Evolutionary conservation across 768 basidiomycete genomes (phyloP), one percentile per base, ranked within the genome.

Genomic region (Tylopilus sp.): DNA sequence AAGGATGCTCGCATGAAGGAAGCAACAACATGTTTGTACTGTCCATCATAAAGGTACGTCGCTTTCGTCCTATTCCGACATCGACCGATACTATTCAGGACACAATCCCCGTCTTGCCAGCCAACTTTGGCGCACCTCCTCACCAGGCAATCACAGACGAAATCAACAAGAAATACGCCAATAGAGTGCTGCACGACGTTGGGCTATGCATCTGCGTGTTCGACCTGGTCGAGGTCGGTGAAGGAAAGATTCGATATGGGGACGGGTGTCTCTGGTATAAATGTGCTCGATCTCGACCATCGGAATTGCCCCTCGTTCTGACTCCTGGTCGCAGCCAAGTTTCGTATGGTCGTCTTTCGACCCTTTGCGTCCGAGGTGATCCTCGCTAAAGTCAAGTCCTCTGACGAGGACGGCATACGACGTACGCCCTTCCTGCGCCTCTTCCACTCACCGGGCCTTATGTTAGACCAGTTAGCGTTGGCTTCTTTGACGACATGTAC

Each of bases 261-360:
- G 95, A 99, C 68, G 95, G 95, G 0, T 85, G 85, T 64, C 73
- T 95, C 62, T 98, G 94, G 87, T 94, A 98, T 66, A 92, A 89
- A 78, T 82, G 95, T 95, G 46, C 54, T 41, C 38, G 13, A 13
- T 44, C 25, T 42, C 12, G 11, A 33, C 36, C 40, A 22, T 41
- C 18, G 10, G 20, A 23, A 28, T 9, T 11, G n/a, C n/a, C n/a
- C 21, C 17, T 35, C 40, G 6, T 10, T 31, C 51, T 62, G 49
- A 62, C 42, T 6, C 38, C 0, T 13, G 6, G 28, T 43, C 12
- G 9, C 59, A 98, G 95, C 88, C 8, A 80, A 88, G 10, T 97
- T 98, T 67, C 77, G 95, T 35, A 70, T 99, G 67, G 85, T 95
- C 47, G 83, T 98, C 3, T 98, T 97, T 66, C 77, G 93, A 58